Conservation (phyloP, 257 asterid genomes). For the Gentiana macrophylla region DNA sequence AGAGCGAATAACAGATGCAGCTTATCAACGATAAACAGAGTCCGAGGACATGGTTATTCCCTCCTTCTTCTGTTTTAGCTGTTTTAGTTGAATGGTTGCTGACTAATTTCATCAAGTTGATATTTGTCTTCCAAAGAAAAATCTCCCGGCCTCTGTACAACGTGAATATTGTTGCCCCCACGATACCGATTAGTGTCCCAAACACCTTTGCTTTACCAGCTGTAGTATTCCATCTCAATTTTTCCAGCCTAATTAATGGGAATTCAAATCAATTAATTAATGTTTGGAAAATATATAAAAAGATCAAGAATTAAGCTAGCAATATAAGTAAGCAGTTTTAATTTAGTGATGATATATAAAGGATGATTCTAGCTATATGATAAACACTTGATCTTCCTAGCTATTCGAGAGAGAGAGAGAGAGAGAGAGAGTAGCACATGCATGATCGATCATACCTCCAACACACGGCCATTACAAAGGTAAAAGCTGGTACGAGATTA, state of each 20-base stretch:
- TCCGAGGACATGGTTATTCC: conserved; percentile 29
- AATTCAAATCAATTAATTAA: no score
- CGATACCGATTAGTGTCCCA: conserved; percentile 50
- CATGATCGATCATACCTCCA: conserved; percentile 21
- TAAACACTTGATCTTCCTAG: not conserved
- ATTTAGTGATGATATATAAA: no score
- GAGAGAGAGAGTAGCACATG: not conserved
- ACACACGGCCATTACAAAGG: conserved; percentile 36
- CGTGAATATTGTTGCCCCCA: conserved; percentile 77
- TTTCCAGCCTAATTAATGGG: conserved; percentile 41
- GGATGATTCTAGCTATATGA: no score
- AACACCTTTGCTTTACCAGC: conserved; percentile 66
- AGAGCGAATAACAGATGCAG: conserved; percentile 36
- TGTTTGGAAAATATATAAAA: no score
- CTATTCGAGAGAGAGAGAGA: not conserved
- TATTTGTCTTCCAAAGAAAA: conserved; percentile 27
- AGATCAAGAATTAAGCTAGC: no score
- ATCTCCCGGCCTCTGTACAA: conserved; percentile 55
- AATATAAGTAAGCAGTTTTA: no score
- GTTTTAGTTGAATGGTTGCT: conserved; percentile 2
- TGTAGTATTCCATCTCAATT: conserved; percentile 35
- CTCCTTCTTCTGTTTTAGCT: not conserved
- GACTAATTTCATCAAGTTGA: conserved; percentile 35
- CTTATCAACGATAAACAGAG: conserved; percentile 32
- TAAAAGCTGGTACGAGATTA: conserved; percentile 50